Conservation (phyloP, 1,284 basidiomycete species). For the Xerocomus nothofagi region DNA sequence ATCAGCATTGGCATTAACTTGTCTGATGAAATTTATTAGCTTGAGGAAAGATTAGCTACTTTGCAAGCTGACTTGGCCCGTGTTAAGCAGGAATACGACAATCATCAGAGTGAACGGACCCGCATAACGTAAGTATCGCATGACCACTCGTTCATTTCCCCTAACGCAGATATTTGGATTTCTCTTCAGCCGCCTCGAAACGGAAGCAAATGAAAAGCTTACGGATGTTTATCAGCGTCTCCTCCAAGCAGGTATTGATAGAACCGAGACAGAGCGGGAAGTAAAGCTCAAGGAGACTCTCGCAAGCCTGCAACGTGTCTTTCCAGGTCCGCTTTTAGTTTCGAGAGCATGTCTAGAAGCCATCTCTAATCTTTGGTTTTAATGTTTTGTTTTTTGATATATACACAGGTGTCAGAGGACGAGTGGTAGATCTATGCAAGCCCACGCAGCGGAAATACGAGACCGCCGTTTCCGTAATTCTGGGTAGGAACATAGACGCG, state of each 20-base stretch:
- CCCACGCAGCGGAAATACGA: conserved; percentile 93
- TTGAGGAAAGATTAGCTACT: conserved; percentile 57
- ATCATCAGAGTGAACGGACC: conserved; percentile 71
- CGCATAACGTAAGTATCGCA: conserved; percentile 59
- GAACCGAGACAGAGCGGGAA: conserved; percentile 84
- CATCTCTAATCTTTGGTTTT: not conserved
- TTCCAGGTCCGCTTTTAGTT: conserved; percentile 58
- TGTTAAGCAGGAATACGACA: conserved; percentile 71
- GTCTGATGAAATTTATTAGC: conserved; percentile 39
- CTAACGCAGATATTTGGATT: not conserved
- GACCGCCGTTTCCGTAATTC: conserved; percentile 89
- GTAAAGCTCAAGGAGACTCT: conserved; percentile 84
- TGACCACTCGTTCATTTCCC: not conserved
- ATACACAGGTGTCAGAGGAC: conserved; percentile 76
- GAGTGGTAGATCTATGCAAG: conserved; percentile 91
- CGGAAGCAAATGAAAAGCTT: conserved; percentile 90
- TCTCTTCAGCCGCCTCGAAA: conserved; percentile 74
- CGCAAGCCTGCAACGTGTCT: conserved; percentile 79
- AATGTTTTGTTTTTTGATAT: not conserved
- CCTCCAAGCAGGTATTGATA: conserved; percentile 85
- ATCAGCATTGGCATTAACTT: not conserved
- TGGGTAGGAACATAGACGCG: conserved; percentile 94
- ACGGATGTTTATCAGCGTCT: conserved; percentile 82
- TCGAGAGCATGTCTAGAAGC: conserved; percentile 7
- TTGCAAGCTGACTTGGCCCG: conserved; percentile 56